phyloP scores from a whole-genome alignment of 495 filamentous ascomycete genomes.

The Aspergillus coremiiformis region DNA sequence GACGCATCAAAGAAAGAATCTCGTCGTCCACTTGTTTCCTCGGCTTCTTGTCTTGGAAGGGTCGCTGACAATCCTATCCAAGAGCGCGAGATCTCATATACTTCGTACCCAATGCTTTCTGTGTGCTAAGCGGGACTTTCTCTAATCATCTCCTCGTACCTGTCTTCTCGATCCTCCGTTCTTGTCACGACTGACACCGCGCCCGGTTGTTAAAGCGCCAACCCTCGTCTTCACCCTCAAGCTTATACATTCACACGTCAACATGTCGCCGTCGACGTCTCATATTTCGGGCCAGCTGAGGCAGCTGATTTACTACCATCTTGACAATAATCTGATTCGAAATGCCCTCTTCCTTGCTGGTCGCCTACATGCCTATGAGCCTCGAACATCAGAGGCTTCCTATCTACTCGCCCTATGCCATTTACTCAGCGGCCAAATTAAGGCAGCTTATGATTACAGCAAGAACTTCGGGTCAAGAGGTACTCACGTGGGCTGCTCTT shows the following conservation, averaged over 20 bases:
- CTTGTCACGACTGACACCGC: constrained; percentile 3
- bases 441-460: constrained; percentile 65
- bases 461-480: constrained; percentile 55
- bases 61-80: not conserved
- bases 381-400: constrained; percentile 64
- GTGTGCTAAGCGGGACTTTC: constrained; percentile 4
- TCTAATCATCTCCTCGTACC: not conserved
- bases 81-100: not conserved
- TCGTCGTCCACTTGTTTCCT: constrained; percentile 26
- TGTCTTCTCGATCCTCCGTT: not conserved
- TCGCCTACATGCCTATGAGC: constrained; percentile 75
- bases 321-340: constrained; percentile 80
- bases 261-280: constrained; percentile 63
- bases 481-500: constrained; percentile 77
- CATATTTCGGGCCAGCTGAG: constrained; percentile 68
- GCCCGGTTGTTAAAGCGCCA: constrained; percentile 3
- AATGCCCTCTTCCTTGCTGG: constrained; percentile 91
- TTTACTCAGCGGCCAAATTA: constrained; percentile 69
- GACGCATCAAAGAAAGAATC: not conserved
- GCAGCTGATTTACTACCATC: constrained; percentile 82
- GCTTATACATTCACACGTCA: constrained; percentile 15
- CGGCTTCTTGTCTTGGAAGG: constrained; percentile 12
- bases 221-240: not conserved
- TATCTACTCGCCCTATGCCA: constrained; percentile 82
- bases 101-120: constrained; percentile 4